phyloP scores from a whole-genome alignment of 2,329 filamentous ascomycete species.

The Sphaerostilbella broomeana region DNA sequence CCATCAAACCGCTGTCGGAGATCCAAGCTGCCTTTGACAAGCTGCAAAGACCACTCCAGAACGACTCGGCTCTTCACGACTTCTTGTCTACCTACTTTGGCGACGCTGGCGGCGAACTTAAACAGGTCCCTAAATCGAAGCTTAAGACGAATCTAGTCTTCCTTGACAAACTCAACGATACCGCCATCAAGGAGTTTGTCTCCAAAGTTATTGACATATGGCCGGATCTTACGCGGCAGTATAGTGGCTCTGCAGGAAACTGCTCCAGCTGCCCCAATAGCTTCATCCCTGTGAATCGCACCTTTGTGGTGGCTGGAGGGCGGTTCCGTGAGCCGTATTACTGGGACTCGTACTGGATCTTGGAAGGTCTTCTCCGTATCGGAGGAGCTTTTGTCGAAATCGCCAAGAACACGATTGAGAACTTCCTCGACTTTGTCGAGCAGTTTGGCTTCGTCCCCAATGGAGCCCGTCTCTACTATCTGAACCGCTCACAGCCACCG shows the following conservation, averaged over 20 bases:
- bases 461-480: slow-evolving; percentile 60
- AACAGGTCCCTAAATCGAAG: slow-evolving; percentile 43
- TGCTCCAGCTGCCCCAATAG: slow-evolving; percentile 57
- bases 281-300: slow-evolving; percentile 59
- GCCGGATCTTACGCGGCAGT: slow-evolving; percentile 59
- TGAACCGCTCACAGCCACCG: slow-evolving; percentile 62
- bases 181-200: slow-evolving; percentile 54
- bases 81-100: slow-evolving; percentile 60
- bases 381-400: slow-evolving; percentile 57
- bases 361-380: slow-evolving; percentile 59
- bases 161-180: slow-evolving; percentile 49
- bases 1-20: slow-evolving; percentile 50
- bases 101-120: slow-evolving; percentile 56
- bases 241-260: slow-evolving; percentile 42
- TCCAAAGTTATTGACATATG: slow-evolving; percentile 61
- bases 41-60: slow-evolving; percentile 53
- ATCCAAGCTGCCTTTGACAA: slow-evolving; percentile 55
- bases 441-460: slow-evolving; percentile 61
- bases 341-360: slow-evolving; percentile 65
- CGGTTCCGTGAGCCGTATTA: slow-evolving; percentile 66
- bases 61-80: slow-evolving; percentile 54
- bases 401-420: slow-evolving; percentile 61
- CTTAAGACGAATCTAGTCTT: slow-evolving; percentile 53
- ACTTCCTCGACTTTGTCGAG: slow-evolving; percentile 62
- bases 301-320: slow-evolving; percentile 65